Conservation (phyloP, 2,329 filamentous ascomycete genomes). For the Phoma sp. region DNA sequence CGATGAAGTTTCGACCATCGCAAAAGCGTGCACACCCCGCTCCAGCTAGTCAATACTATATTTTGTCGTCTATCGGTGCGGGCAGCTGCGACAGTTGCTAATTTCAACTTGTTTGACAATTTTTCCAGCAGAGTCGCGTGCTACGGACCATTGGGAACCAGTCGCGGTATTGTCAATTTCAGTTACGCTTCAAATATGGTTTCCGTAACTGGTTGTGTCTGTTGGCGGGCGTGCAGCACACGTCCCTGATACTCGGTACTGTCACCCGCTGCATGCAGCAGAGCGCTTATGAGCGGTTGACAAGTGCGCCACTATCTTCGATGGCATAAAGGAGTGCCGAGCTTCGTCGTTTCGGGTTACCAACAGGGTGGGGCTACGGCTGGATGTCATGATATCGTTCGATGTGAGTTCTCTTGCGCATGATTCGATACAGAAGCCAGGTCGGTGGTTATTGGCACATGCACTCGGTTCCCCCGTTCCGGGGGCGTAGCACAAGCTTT, state of each 20-base stretch:
- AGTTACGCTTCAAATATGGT: slow-evolving; percentile 10
- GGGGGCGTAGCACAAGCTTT: slow-evolving; percentile 16
- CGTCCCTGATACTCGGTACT: slow-evolving; percentile 1
- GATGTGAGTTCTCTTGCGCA: not conserved
- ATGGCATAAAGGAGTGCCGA: not conserved
- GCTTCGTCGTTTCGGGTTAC: slow-evolving; percentile 4
- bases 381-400: slow-evolving; percentile 9
- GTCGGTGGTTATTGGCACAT: not conserved
- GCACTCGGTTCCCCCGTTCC: slow-evolving; percentile 1
- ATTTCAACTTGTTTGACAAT: not conserved
- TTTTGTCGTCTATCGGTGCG: slow-evolving; percentile 3
- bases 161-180: not conserved
- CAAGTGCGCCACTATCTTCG: slow-evolving; percentile 10
- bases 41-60: slow-evolving; percentile 8
- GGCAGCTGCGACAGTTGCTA: slow-evolving; percentile 3
- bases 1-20: slow-evolving; percentile 11
- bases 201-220: not conserved
- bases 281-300: slow-evolving; percentile 19
- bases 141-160: not conserved
- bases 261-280: slow-evolving; percentile 6
- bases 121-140: not conserved
- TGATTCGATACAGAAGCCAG: slow-evolving; percentile 2
- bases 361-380: slow-evolving; percentile 1
- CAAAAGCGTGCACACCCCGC: slow-evolving; percentile 16
- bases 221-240: not conserved